These are phyloP conservation scores for Teratosphaeria destructans DNA, from an alignment of 2,329 filamentous ascomycete species.

Conservation along the genomic window DNA sequence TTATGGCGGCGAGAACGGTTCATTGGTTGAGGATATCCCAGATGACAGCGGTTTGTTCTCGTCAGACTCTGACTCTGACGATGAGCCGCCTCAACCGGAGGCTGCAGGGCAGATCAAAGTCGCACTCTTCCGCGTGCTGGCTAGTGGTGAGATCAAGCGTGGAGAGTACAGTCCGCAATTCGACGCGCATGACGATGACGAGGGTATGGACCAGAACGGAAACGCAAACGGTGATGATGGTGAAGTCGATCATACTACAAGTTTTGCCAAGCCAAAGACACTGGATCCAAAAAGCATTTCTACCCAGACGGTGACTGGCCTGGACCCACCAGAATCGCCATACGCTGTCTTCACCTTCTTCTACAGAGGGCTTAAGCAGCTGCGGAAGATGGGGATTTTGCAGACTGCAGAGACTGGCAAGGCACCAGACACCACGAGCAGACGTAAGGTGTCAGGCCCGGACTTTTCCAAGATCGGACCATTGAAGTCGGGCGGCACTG, in stretches of 20 bases:
- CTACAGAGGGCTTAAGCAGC: constrained; percentile 88
- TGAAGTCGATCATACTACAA: constrained; percentile 91
- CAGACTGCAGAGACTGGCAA: constrained; percentile 21
- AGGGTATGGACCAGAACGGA: constrained; percentile 45
- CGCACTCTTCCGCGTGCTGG: constrained; percentile 86
- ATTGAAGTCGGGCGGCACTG: constrained; percentile 74
- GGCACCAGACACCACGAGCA: constrained; percentile 35
- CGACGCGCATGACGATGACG: constrained; percentile 90
- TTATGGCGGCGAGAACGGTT: constrained; percentile 67
- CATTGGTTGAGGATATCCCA: constrained; percentile 59
- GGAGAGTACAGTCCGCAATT: constrained; percentile 98
- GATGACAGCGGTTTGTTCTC: constrained; percentile 56
- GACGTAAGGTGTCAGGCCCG: constrained; percentile 70
- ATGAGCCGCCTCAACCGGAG: constrained; percentile 80
- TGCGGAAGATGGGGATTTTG: constrained; percentile 91
- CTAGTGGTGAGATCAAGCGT: constrained; percentile 93
- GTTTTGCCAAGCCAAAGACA: constrained; percentile 92
- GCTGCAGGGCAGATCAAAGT: constrained; percentile 97
- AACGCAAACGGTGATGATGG: constrained; percentile 51
- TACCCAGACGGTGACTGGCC: constrained; percentile 97
- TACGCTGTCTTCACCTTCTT: constrained; percentile 97
- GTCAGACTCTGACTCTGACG: constrained; percentile 61
- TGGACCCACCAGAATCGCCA: constrained; percentile 89
- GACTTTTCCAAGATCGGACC: constrained; percentile 80
- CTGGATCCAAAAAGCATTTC: constrained; percentile 95